Percentiles rank a stretch among this genome's conserved stretches.
phyloP scores from a whole-genome alignment of 768 basidiomycete species.

The Naganishia vaughanmartiniae region DNA sequence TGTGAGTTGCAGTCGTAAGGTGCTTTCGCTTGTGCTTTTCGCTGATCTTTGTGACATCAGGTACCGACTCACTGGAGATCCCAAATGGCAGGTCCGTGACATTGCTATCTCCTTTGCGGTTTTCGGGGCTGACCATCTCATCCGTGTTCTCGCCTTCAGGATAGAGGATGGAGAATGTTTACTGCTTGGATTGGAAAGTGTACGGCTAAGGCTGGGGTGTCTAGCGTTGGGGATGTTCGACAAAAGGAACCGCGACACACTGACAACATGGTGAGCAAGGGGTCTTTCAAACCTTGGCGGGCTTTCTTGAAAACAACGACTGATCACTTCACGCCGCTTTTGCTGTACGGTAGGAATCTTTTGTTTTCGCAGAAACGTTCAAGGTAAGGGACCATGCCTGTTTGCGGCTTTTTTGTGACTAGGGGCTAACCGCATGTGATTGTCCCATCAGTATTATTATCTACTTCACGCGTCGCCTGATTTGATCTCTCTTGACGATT shows the following conservation, averaged over 20 bases:
- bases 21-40: not conserved
- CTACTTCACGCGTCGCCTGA: conserved; percentile 50
- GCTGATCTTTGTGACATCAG: conserved; percentile 23
- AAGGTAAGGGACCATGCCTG: conserved; percentile 35
- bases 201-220: conserved; percentile 48
- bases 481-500: conserved; percentile 50
- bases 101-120: not conserved
- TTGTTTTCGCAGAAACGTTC: conserved; percentile 54
- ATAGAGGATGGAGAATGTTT: conserved; percentile 56
- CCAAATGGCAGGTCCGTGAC: conserved; percentile 50
- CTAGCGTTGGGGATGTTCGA: conserved; percentile 50
- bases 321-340: not conserved
- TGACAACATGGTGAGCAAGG: conserved; percentile 34
- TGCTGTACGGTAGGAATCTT: conserved; percentile 43
- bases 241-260: conserved; percentile 16
- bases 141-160: conserved; percentile 20
- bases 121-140: not conserved
- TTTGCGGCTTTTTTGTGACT: not conserved
- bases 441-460: conserved; percentile 43
- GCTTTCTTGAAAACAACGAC: too few relatives aligned
- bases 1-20: conserved; percentile 16
- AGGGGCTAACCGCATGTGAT: not conserved
- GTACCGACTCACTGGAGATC: conserved; percentile 54
- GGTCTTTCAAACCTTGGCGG: not conserved
- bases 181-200: conserved; percentile 46